A percentile compares a stretch with the other conserved stretches of the same genome.
Evolutionary conservation across 2,329 filamentous ascomycete genomes (phyloP).

Genomic region (Sarocladium strictum): DNA sequence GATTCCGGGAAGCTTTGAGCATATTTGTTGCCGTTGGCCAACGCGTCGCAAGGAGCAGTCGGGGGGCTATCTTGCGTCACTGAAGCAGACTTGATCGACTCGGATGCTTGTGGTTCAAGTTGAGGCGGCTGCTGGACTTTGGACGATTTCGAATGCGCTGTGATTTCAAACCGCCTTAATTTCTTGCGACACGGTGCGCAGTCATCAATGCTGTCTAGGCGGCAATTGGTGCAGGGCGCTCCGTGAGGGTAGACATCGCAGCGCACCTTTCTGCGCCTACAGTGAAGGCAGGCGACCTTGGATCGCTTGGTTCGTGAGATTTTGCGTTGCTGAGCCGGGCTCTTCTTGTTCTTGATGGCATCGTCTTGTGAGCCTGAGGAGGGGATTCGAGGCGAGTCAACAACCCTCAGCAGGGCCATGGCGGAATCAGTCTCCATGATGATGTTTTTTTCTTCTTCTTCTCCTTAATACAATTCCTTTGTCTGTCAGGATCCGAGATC

Average conservation of each 20-base stretch:
- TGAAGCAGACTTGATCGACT: background rate
- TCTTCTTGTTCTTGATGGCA: too few relatives aligned
- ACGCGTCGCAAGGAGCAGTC: background rate
- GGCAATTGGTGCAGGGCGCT: background rate
- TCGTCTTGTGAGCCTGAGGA: too few relatives aligned
- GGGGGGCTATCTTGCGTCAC: background rate
- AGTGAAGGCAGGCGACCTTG: background rate
- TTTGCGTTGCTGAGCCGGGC: background rate
- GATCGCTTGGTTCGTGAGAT: background rate
- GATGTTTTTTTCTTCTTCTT: too few relatives aligned
- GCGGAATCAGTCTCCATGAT: too few relatives aligned
- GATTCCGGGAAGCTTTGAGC: too few relatives aligned
- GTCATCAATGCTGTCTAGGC: background rate
- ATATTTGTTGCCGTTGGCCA: too few relatives aligned
- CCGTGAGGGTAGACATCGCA: background rate
- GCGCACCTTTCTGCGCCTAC: background rate
- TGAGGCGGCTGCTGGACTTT: too few relatives aligned
- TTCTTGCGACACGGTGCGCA: background rate
- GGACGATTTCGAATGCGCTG: too few relatives aligned
- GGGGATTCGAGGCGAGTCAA: too few relatives aligned
- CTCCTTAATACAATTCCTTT: too few relatives aligned
- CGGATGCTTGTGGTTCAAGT: background rate
- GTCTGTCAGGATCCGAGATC: too few relatives aligned
- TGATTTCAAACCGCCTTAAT: background rate
- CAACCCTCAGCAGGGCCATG: too few relatives aligned